Percentiles rank a stretch among this genome's conserved stretches.
Evolutionary conservation across 2,329 filamentous ascomycete genomes (phyloP).

Genomic region (Epichloe amarillans): DNA sequence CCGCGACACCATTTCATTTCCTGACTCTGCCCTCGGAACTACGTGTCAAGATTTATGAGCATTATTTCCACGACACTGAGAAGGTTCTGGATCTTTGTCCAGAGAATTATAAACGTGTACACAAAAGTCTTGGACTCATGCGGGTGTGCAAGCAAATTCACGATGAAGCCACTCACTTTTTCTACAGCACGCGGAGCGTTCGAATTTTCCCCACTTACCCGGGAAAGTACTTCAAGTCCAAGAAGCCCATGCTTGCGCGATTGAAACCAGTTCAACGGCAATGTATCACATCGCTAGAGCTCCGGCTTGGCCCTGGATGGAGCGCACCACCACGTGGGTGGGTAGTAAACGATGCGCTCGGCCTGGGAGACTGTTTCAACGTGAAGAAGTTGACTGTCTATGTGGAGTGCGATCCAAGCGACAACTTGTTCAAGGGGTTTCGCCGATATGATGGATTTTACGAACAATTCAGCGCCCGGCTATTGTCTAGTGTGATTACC

Average conservation of each 20-base stretch:
- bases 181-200: conserved; percentile 50
- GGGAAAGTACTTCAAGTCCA: conserved; percentile 57
- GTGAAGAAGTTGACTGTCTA: conserved; percentile 51
- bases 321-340: conserved; percentile 55
- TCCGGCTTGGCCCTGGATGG: conserved; percentile 63
- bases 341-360: conserved; percentile 52
- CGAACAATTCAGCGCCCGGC: conserved; percentile 46
- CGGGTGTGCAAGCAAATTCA: conserved; percentile 48
- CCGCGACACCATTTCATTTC: conserved; percentile 44
- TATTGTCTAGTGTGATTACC: conserved; percentile 44
- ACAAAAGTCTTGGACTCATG: conserved; percentile 46
- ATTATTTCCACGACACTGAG: conserved; percentile 42
- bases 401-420: conserved; percentile 59
- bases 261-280: conserved; percentile 46
- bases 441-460: conserved; percentile 55
- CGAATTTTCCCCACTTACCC: conserved; percentile 54
- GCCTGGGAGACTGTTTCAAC: conserved; percentile 46
- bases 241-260: conserved; percentile 56
- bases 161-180: conserved; percentile 48
- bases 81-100: conserved; percentile 53
- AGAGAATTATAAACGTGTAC: conserved; percentile 48
- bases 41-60: conserved; percentile 53
- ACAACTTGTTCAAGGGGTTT: conserved; percentile 54
- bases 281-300: conserved; percentile 49
- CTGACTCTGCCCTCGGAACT: conserved; percentile 56